Evolutionary conservation across 257 asterid genomes (phyloP), one percentile per base, ranked within the genome.

Genomic region (Oldenlandia corymbosa): DNA sequence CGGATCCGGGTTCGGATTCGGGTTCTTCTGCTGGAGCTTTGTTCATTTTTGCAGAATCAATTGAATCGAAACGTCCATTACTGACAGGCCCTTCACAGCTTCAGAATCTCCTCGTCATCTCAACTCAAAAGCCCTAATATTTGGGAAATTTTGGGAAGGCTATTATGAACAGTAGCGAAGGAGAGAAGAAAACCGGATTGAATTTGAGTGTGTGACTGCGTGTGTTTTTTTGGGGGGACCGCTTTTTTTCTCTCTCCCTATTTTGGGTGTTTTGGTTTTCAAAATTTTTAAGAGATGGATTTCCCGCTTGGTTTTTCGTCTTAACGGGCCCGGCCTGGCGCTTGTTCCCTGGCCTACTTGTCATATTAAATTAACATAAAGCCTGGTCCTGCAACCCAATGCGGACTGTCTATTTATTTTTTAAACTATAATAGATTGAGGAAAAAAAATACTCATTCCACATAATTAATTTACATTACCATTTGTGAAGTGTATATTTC

Each of bases 1-100:
- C 58, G 56, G 83, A 39, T 42, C 58, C 81, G 62, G 81, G 62
- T 23, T 85, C 91, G 3, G 78, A 60, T 18, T 84, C 92, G 7
- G 66, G 67, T 59, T 70, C 76, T 32, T 81, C 95, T 23, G 20
- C 7, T 10, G 50, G 65, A 17, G 75, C 82, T 67, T 51, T 75
- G 49, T 61, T 79, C 88, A 84, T 85, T 57, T 77, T 75, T 49
- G n/a, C n/a, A n/a, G n/a, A 18, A 13, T 62, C 12, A 41, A n/a
- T 10, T 27, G 11, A 69, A 55, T 52, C 23, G 18, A 16, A 53
- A 31, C 49, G 16, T 57, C 58, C 73, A 62, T 73, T 61, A 54
- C 66, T 23, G 24, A 17, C n/a, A n/a, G n/a, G n/a, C n/a, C 17
- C 37, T 0, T 12, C 21, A 34, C 65, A n/a, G 61, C 42, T 55